Evolutionary conservation across 176 grass and related monocot species (phyloP), one percentile per base, ranked within the genome.

Genomic region (Saccharum officinarum): DNA sequence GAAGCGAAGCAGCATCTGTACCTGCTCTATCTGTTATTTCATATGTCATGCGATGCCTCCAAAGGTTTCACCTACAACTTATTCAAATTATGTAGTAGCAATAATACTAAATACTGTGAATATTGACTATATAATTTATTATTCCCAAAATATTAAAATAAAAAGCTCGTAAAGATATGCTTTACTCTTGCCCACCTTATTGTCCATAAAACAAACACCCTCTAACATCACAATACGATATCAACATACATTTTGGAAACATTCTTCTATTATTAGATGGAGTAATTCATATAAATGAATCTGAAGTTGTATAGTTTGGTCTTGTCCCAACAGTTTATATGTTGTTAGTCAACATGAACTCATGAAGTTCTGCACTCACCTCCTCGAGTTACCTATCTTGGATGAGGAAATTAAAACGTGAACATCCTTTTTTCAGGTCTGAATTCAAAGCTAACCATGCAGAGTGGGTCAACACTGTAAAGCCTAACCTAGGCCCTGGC

Each of bases 391-490:
- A 31, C 9, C 46, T 31, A 52, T 65, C 20, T 73, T 65, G 76
- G 16, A 80, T 15, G 49, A 70, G 44, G 23, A 71, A 13, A 17
- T 47, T 79, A 79, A 73, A 73, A 10, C 7, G 10, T 39, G 28
- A 75, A 37, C 22, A 13, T 40, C 12, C 45, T 11, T 87, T 11
- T 87, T 86, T 55, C 89, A 97, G 92, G 84, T 91, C 69, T 38
- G 88, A 97, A 83, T 97, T 97, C 79, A 97, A 97, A 89, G 75
- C 67, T 16, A 97, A 94, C 77, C 88, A 97, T 89, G 95, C 25
- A 28, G 92, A 91, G 75, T 97, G 95, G 95, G 26, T 97, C 30
- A 86, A 72, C 18, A 65, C 86, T 11, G 86, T 84, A 74, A 97
- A 87, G 77, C 95, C 95, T 20, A 88, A 87, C 75, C 84, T 97